Conservation (phyloP, 108 stramenopile species). For the Pelagomonas calceolata region DNA sequence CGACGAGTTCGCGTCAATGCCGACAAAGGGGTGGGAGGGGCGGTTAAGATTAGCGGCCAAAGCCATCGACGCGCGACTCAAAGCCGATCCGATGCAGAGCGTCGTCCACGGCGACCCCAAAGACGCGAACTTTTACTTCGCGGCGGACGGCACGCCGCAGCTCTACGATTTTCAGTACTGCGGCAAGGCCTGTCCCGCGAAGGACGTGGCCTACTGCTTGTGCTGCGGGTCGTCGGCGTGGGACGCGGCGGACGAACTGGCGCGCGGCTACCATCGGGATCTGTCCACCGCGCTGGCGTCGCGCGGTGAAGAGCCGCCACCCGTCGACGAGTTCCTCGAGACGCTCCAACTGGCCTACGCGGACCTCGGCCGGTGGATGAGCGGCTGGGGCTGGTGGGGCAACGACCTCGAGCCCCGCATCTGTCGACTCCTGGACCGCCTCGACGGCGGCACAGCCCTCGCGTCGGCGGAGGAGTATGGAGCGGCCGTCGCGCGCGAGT, state of each 20-base stretch:
- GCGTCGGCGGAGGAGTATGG: too few species aligned
- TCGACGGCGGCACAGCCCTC: slow-evolving; percentile 16
- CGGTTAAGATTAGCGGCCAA: slow-evolving; percentile 50
- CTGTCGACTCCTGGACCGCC: slow-evolving; percentile 23
- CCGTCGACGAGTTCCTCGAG: slow-evolving; percentile 35
- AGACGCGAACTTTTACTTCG: slow-evolving; percentile 52
- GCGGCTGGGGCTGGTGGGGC: slow-evolving; percentile 63
- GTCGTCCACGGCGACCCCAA: slow-evolving; percentile 60
- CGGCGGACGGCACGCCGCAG: background rate
- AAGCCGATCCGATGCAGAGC: slow-evolving; percentile 52
- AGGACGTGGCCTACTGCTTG: slow-evolving; percentile 61
- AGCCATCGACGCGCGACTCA: slow-evolving; percentile 51
- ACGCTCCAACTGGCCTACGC: slow-evolving; percentile 49
- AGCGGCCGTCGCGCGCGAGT: too few species aligned
- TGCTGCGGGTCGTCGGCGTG: slow-evolving; percentile 31
- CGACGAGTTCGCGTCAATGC: slow-evolving; percentile 53
- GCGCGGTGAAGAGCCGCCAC: slow-evolving; percentile 13
- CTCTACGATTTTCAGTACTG: slow-evolving; percentile 65
- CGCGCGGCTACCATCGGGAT: slow-evolving; percentile 33
- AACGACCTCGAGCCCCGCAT: slow-evolving; percentile 33
- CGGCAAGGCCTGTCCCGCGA: slow-evolving; percentile 48
- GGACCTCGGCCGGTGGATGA: slow-evolving; percentile 56
- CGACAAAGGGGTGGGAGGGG: slow-evolving; percentile 49
- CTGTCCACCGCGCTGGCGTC: slow-evolving; percentile 18
- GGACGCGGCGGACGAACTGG: slow-evolving; percentile 14